Conservation (phyloP, 192 early-diverging fungal species). For the Entrophospora sp. region DNA sequence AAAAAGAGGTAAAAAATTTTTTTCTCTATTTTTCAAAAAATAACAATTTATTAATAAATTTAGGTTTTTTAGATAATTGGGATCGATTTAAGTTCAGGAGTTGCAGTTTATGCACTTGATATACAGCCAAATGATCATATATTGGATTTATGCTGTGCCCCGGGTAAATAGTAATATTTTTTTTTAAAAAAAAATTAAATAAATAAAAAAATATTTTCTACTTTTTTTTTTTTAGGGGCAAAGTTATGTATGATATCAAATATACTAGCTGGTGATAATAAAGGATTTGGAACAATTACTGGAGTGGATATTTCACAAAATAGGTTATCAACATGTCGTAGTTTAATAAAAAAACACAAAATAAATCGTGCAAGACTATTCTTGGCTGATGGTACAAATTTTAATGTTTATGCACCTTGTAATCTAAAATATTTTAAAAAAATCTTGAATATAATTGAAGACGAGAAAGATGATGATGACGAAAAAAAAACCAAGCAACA, state of each 20-base stretch:
- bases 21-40: neutral
- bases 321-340: slow-evolving; percentile 67
- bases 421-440: slow-evolving; percentile 13
- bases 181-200: neutral
- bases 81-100: slow-evolving; percentile 78
- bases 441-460: neutral
- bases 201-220: too few species aligned
- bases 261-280: slow-evolving; percentile 43
- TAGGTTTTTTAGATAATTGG: slow-evolving; percentile 44
- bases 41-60: slow-evolving; percentile 10
- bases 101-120: slow-evolving; percentile 72
- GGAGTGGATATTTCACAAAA: slow-evolving; percentile 80
- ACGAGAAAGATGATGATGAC: slow-evolving; percentile 8
- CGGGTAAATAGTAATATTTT: slow-evolving; percentile 33
- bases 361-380: slow-evolving; percentile 57
- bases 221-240: slow-evolving; percentile 43
- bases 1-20: slow-evolving; percentile 22
- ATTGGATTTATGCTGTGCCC: slow-evolving; percentile 82
- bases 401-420: slow-evolving; percentile 60
- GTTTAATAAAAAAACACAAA: slow-evolving; percentile 63
- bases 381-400: slow-evolving; percentile 74
- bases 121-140: slow-evolving; percentile 72
- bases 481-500: neutral
- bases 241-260: slow-evolving; percentile 82
- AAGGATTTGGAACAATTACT: slow-evolving; percentile 74